Evolutionary conservation across 495 filamentous ascomycete species (phyloP).

Genomic region (Astrothelium subdiscretum): DNA sequence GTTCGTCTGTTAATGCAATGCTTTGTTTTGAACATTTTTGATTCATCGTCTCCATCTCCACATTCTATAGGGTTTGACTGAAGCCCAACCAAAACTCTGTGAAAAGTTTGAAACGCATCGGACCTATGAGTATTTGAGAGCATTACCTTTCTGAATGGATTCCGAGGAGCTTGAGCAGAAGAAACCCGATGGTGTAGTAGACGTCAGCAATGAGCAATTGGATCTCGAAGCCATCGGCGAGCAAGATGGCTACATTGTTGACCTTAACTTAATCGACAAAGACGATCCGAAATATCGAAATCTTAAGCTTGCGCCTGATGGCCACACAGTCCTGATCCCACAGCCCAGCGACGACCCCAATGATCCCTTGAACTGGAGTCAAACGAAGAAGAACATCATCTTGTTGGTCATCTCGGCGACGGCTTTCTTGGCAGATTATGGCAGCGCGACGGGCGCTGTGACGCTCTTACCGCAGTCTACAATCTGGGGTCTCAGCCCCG

Average conservation of each 20-base stretch:
- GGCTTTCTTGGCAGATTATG: conserved; percentile 48
- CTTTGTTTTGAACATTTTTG: too few relatives aligned
- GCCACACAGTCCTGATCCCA: conserved; percentile 43
- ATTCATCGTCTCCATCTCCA: too few relatives aligned
- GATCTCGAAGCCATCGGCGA: conserved; percentile 17
- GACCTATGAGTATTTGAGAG: too few relatives aligned
- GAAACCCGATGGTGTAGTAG: background rate
- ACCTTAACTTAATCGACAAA: conserved; percentile 12
- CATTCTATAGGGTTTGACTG: too few relatives aligned
- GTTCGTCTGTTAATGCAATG: too few relatives aligned
- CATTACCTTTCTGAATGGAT: too few relatives aligned
- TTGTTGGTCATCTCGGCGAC: conserved; percentile 41
- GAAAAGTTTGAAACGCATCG: too few relatives aligned
- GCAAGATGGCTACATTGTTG: conserved; percentile 13
- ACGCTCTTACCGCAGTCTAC: conserved; percentile 42
- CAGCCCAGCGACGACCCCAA: conserved; percentile 44
- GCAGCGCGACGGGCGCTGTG: conserved; percentile 42
- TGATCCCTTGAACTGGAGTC: conserved; percentile 51
- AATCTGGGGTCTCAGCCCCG: conserved; percentile 35
- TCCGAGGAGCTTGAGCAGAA: background rate
- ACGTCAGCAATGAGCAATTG: background rate
- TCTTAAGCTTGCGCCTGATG: conserved; percentile 19
- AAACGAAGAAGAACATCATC: conserved; percentile 41
- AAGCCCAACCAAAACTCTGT: too few relatives aligned
- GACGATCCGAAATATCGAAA: conserved; percentile 8